Evolutionary conservation across 2,329 filamentous ascomycete species (phyloP).

Genomic region (Rutstroemia sp.): DNA sequence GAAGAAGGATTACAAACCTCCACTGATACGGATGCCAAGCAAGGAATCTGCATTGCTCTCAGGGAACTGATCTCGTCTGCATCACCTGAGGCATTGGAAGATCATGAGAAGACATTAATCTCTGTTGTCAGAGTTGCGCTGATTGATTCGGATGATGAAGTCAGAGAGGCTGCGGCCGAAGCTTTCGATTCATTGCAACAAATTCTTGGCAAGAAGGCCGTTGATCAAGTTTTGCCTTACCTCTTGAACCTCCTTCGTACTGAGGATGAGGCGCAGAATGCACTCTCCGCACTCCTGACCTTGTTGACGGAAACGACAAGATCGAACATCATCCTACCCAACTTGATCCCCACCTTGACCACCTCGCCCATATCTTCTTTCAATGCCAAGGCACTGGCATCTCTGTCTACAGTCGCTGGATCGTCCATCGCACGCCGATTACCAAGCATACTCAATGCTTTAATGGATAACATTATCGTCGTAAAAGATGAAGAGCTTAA

Average conservation of each 20-base stretch:
- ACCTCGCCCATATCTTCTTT: constrained; percentile 86
- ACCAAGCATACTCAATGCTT: constrained; percentile 81
- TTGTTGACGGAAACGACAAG: constrained; percentile 88
- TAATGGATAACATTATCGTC: constrained; percentile 86
- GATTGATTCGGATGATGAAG: constrained; percentile 81
- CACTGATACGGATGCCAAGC: constrained; percentile 85
- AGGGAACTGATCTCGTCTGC: constrained; percentile 89
- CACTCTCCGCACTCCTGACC: constrained; percentile 84
- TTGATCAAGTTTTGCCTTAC: constrained; percentile 91
- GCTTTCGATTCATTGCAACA: constrained; percentile 94
- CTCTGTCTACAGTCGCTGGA: constrained; percentile 84
- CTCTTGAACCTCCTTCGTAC: constrained; percentile 83
- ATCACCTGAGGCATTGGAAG: constrained; percentile 79
- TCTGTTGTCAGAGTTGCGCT: constrained; percentile 89
- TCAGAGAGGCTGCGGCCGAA: constrained; percentile 91
- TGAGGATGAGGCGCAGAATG: constrained; percentile 83
- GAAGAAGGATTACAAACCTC: constrained; percentile 85
- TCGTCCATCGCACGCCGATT: constrained; percentile 84
- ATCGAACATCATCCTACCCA: constrained; percentile 93
- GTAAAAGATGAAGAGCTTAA: constrained; percentile 67
- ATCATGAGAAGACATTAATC: constrained; percentile 91
- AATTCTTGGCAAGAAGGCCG: constrained; percentile 85
- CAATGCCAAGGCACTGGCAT: constrained; percentile 90
- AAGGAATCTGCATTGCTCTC: constrained; percentile 94
- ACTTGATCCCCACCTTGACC: constrained; percentile 88